Evolutionary conservation across 106 monocot genomes (phyloP).

Genomic region (Vanilla planifolia): DNA sequence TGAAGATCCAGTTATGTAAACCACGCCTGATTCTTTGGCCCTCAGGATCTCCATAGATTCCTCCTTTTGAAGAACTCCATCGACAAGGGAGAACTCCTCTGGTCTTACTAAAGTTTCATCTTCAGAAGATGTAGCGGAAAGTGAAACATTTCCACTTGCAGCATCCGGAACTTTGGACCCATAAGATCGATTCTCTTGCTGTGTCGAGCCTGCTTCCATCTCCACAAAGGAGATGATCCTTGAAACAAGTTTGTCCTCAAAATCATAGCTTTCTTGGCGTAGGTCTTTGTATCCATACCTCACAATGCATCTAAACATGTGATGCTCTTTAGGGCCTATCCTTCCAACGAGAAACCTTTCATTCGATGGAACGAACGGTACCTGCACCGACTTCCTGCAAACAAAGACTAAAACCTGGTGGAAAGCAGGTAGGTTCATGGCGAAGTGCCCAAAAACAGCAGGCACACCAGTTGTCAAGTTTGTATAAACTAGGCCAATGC

Average conservation of each 20-base stretch:
- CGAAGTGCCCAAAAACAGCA: slow-evolving; percentile 72
- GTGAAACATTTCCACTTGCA: neutral
- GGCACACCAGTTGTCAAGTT: slow-evolving; percentile 69
- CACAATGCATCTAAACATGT: slow-evolving; percentile 62
- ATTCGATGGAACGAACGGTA: slow-evolving; percentile 34
- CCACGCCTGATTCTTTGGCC: slow-evolving; percentile 65
- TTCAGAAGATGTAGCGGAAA: neutral
- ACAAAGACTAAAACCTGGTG: slow-evolving; percentile 73
- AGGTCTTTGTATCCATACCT: slow-evolving; percentile 58
- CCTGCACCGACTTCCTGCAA: slow-evolving; percentile 66
- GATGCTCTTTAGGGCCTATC: slow-evolving; percentile 56
- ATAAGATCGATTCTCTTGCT: neutral
- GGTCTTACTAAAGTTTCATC: slow-evolving; percentile 7
- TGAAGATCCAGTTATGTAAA: slow-evolving; percentile 57
- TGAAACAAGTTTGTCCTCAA: slow-evolving; percentile 51
- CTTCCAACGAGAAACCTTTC: slow-evolving; percentile 55
- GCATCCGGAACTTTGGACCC: slow-evolving; percentile 4
- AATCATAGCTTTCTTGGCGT: slow-evolving; percentile 41
- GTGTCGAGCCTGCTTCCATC: slow-evolving; percentile 21
- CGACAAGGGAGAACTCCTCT: neutral
- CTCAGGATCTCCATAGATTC: slow-evolving; percentile 52
- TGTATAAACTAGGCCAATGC: slow-evolving; percentile 62
- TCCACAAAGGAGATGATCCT: slow-evolving; percentile 50
- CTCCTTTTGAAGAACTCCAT: slow-evolving; percentile 16
- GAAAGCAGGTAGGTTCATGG: slow-evolving; percentile 74